Conservation (phyloP, 805 yeast species). For the Brettanomyces bruxellensis region DNA sequence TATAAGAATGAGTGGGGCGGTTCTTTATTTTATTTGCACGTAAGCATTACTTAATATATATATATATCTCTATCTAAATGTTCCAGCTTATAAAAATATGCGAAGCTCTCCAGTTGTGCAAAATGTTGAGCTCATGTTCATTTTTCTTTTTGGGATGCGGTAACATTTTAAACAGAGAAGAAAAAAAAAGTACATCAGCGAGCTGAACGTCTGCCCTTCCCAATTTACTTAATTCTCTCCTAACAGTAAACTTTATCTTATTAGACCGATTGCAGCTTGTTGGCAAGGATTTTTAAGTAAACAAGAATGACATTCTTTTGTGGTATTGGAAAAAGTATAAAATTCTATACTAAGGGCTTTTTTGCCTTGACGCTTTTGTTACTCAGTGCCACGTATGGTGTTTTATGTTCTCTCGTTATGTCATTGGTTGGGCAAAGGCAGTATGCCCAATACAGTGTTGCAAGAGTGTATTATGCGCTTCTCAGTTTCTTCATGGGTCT, state of each 20-base stretch:
- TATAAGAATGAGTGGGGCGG: no score
- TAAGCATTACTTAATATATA: no score
- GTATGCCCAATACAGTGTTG: slow-evolving; percentile 83
- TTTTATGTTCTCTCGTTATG: slow-evolving; percentile 60
- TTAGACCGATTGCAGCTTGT: no score
- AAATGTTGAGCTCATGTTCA: no score
- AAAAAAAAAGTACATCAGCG: no score
- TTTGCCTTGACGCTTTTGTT: slow-evolving; percentile 45
- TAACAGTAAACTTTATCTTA: not conserved
- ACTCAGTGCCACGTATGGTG: slow-evolving; percentile 67
- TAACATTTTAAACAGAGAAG: no score
- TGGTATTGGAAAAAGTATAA: slow-evolving; percentile 24
- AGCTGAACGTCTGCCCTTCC: not conserved
- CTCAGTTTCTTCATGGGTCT: slow-evolving; percentile 61
- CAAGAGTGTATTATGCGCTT: slow-evolving; percentile 63
- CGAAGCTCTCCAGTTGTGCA: no score
- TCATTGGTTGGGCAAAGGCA: slow-evolving; percentile 65
- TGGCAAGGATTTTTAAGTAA: no score
- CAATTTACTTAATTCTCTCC: not conserved
- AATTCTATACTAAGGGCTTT: slow-evolving; percentile 48
- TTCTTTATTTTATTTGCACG: no score
- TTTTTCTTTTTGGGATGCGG: no score
- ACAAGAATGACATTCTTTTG: slow-evolving; percentile 9
- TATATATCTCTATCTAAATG: no score
- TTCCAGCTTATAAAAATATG: no score